Evolutionary conservation across 2,329 filamentous ascomycete genomes (phyloP).

Genomic region (Aspergillus clavatus): DNA sequence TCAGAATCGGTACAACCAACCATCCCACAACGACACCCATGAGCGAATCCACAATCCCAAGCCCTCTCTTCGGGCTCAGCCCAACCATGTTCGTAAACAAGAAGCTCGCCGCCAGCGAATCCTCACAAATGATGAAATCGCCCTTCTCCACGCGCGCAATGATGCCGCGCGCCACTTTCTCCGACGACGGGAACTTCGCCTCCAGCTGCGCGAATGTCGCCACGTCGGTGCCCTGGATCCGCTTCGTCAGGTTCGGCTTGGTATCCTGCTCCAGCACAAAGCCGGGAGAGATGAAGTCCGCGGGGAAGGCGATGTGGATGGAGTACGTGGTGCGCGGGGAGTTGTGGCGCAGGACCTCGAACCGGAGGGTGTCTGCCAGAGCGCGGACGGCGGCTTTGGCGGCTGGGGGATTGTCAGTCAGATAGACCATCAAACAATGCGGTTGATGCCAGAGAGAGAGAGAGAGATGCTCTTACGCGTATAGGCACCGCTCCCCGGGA

Average conservation of each 20-base stretch:
- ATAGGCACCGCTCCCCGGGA: neutral
- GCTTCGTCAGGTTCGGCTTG: constrained; percentile 4
- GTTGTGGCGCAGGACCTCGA: constrained; percentile 5
- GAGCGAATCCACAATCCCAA: neutral
- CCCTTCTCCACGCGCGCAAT: constrained; percentile 2
- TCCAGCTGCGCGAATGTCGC: constrained; percentile 2
- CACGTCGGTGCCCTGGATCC: constrained; percentile 3
- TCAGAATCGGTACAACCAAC: neutral
- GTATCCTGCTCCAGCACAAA: constrained; percentile 4
- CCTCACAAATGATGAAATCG: constrained; percentile 5
- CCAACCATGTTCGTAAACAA: constrained; percentile 3
- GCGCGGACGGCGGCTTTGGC: constrained; percentile 4
- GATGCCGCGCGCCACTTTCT: neutral
- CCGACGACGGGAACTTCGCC: neutral
- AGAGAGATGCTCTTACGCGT: too few species aligned
- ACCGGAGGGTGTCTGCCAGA: constrained; percentile 6
- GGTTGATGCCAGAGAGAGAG: too few species aligned
- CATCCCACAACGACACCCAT: neutral
- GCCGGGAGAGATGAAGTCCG: constrained; percentile 2
- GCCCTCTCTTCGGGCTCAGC: neutral
- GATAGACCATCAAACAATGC: too few species aligned
- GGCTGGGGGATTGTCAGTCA: neutral
- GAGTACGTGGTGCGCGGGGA: neutral
- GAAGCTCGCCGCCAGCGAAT: neutral
- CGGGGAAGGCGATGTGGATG: constrained; percentile 7